Conservation (phyloP, 1,284 basidiomycete species). For the Cronartium quercuum region DNA sequence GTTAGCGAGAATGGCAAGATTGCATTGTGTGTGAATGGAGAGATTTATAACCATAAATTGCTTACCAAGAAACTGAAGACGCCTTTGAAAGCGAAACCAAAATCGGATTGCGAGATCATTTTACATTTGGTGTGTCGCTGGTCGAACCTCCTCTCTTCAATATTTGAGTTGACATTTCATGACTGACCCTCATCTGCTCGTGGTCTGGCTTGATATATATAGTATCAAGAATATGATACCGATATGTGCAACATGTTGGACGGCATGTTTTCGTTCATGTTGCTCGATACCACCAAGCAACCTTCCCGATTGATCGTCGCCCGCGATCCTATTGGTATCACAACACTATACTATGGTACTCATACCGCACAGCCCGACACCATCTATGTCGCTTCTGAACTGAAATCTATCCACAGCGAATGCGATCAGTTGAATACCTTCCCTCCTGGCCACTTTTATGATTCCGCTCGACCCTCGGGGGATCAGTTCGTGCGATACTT, state of each 20-base stretch:
- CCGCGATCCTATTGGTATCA: slow-evolving; percentile 95
- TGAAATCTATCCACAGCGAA: slow-evolving; percentile 85
- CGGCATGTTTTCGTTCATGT: slow-evolving; percentile 98
- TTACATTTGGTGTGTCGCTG: slow-evolving; percentile 67
- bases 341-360: slow-evolving; percentile 95
- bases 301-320: slow-evolving; percentile 89
- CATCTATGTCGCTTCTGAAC: slow-evolving; percentile 89
- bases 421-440: slow-evolving; percentile 93
- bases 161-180: too few species aligned
- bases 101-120: slow-evolving; percentile 95
- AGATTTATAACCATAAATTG: slow-evolving; percentile 95
- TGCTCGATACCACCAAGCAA: slow-evolving; percentile 83
- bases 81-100: slow-evolving; percentile 80
- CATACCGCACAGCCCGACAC: slow-evolving; percentile 74
- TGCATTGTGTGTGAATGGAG: slow-evolving; percentile 91
- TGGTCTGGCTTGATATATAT: slow-evolving; percentile 11
- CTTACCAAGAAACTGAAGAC: slow-evolving; percentile 68
- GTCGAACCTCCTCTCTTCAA: too few species aligned
- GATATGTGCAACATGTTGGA: slow-evolving; percentile 75
- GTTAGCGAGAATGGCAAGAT: slow-evolving; percentile 77
- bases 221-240: slow-evolving; percentile 80
- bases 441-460: slow-evolving; percentile 90
- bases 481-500: slow-evolving; percentile 70
- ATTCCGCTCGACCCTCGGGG: slow-evolving; percentile 63
- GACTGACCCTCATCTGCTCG: too few species aligned